Evolutionary conservation across 257 asterid genomes (phyloP), one percentile per base, ranked within the genome.

Genomic region (Osmanthus fragrans): DNA sequence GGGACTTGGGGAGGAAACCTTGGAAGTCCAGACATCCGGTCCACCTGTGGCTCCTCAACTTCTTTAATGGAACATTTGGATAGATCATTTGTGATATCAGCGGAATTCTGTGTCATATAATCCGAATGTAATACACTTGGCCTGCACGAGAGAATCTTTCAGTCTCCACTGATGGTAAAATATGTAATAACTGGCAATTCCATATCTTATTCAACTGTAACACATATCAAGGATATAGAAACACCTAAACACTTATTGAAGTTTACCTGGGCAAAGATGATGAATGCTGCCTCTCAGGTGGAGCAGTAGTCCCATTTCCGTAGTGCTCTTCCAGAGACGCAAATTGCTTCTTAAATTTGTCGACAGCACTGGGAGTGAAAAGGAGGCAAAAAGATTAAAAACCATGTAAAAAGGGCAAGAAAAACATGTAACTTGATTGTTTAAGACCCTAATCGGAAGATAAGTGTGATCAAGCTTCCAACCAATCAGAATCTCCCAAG

Each of bases 301-400:
- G 94, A 80, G 96, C 92, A 77, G 87, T 88, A 30, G 85, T 89
- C 32, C 97, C 97, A 45, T 88, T 93, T 73, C 93, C 92, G 49
- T 88, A 96, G 70, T 87, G 96, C 85, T 96, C 99, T 85, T 96
- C 99, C 69, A 90, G 98, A 84, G 85, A 89, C 0, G 99, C 98
- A 81, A 96, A 96, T 75, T 96, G 98, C 84, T 93, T 92, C 92
- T 96, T 93, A 76, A 96, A 96, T 82, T 96, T 96, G 87, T 93
- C 99, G 3, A 96, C 98, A 12, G 98, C 99, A 85, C 99, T 96
- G 91, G 2, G n/a, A 77, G 76, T 37, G 49, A 30, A 4, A 75
- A 65, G n/a, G 58, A 51, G 33, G 63, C 21, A 40, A 33, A 75
- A 74, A 56, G 29, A 74, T 33, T 21, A 16, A 74, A 6, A 34